Evolutionary conservation across 257 asterid species (phyloP).

Genomic region (Solanum ossicruentum): DNA sequence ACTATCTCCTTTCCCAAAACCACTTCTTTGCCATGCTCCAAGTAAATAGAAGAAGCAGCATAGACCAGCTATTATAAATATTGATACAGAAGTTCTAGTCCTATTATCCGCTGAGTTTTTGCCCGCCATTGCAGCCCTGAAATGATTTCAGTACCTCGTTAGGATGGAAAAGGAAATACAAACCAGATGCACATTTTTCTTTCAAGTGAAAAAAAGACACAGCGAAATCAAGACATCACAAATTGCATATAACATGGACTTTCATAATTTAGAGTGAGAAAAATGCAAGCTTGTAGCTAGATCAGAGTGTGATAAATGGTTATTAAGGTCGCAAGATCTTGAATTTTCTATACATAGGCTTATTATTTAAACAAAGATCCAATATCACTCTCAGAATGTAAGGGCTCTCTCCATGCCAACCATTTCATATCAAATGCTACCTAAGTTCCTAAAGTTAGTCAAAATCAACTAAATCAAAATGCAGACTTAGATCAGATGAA

Average conservation of each 20-base stretch:
- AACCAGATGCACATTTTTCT: neutral
- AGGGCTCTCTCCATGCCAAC: neutral
- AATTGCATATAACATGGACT: neutral
- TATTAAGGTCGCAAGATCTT: neutral
- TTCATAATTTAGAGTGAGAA: neutral
- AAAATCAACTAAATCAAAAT: neutral
- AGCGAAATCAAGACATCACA: neutral
- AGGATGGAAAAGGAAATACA: neutral
- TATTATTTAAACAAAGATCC: neutral
- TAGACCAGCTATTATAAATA: conserved; percentile 76
- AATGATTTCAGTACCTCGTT: conserved; percentile 13
- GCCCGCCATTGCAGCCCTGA: conserved; percentile 66
- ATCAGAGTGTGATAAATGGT: neutral
- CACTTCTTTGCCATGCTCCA: conserved; percentile 98
- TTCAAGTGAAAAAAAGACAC: neutral
- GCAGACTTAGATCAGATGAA: neutral
- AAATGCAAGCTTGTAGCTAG: neutral
- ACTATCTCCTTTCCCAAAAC: conserved; percentile 87
- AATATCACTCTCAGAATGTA: neutral
- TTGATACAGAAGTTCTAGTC: conserved; percentile 74
- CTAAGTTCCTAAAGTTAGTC: neutral
- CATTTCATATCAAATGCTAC: neutral
- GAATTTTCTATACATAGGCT: neutral
- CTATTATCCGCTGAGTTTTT: conserved; percentile 59
- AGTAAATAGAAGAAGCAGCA: conserved; percentile 91